These are phyloP conservation scores for Berberis thunbergii DNA, from an alignment of 164 flowering plant genomes.

Conservation along the genomic window DNA sequence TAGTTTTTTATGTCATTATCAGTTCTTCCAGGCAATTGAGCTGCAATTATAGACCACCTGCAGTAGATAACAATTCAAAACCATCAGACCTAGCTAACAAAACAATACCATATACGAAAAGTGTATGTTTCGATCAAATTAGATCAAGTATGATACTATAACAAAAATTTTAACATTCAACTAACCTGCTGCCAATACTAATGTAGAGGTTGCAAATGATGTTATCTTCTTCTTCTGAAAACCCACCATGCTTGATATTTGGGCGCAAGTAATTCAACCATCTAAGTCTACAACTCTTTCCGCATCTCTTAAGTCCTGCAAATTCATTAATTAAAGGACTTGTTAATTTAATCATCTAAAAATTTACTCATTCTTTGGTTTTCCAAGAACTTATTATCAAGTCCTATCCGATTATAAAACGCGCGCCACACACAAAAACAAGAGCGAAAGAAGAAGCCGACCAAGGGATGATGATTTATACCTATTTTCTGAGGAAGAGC, in stretches of 20 bases:
- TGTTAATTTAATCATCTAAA: neutral
- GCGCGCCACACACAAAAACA: neutral
- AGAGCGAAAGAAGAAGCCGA: neutral
- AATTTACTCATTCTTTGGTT: no score
- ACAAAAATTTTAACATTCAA: no score
- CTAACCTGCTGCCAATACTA: slow-evolving; percentile 80
- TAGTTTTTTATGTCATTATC: slow-evolving; percentile 96
- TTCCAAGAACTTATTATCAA: no score
- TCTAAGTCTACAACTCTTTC: slow-evolving; percentile 82
- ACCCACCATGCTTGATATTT: slow-evolving; percentile 84
- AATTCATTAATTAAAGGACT: neutral
- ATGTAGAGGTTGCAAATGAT: slow-evolving; percentile 76
- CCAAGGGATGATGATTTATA: slow-evolving; percentile 20
- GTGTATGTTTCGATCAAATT: no score
- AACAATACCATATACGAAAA: neutral
- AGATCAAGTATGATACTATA: no score
- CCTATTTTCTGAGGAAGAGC: slow-evolving; percentile 84
- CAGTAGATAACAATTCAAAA: neutral
- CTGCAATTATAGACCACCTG: slow-evolving; percentile 98
- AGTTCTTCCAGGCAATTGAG: slow-evolving; percentile 93
- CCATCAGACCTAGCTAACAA: neutral
- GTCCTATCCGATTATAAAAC: neutral
- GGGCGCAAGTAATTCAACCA: slow-evolving; percentile 90
- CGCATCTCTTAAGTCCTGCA: slow-evolving; percentile 74
- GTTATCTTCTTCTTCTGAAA: slow-evolving; percentile 86